Percentiles rank a stretch among this genome's conserved stretches.
phyloP scores from a whole-genome alignment of 78 protist genomes.

The Tieghemostelium lacteum region DNA sequence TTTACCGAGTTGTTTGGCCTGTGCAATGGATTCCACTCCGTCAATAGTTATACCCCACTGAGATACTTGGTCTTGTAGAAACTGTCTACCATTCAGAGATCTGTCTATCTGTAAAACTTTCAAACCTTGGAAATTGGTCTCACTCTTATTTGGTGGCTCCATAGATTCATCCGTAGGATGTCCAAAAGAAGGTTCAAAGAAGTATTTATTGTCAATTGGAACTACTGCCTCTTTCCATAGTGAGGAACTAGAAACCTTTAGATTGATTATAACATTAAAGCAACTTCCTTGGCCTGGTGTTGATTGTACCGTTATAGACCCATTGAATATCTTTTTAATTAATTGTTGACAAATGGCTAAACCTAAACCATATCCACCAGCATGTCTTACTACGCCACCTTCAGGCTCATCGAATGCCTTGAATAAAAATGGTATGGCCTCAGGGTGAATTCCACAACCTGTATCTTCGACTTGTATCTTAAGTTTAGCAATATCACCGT shows the following conservation, averaged over 20 bases:
- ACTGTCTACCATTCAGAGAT: constrained; percentile 14
- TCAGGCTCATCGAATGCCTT: constrained; percentile 75
- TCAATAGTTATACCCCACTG: too few species aligned
- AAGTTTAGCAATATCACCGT: not conserved
- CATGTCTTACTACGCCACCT: constrained; percentile 54
- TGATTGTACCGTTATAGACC: constrained; percentile 48
- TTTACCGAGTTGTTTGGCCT: too few species aligned
- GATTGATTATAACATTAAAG: not conserved
- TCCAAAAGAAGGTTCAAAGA: not conserved
- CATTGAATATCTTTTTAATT: constrained; percentile 41
- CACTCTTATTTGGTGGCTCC: not conserved
- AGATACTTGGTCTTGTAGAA: constrained; percentile 11
- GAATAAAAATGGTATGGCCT: constrained; percentile 59
- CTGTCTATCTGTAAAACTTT: constrained; percentile 38
- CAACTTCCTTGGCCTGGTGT: constrained; percentile 57
- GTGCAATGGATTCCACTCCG: too few species aligned
- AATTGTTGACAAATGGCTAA: constrained; percentile 60
- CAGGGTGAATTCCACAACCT: constrained; percentile 63
- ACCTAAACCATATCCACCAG: constrained; percentile 66
- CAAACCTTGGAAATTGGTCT: not conserved
- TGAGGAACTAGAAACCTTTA: not conserved
- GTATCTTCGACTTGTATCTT: constrained; percentile 65
- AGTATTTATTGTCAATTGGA: too few species aligned
- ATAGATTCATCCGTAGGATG: not conserved
- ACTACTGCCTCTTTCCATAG: not conserved